A percentile compares a stretch with the other conserved stretches of the same genome.
Evolutionary conservation across 345 rosid species (phyloP).

Genomic region (Bruguiera sexangula): DNA sequence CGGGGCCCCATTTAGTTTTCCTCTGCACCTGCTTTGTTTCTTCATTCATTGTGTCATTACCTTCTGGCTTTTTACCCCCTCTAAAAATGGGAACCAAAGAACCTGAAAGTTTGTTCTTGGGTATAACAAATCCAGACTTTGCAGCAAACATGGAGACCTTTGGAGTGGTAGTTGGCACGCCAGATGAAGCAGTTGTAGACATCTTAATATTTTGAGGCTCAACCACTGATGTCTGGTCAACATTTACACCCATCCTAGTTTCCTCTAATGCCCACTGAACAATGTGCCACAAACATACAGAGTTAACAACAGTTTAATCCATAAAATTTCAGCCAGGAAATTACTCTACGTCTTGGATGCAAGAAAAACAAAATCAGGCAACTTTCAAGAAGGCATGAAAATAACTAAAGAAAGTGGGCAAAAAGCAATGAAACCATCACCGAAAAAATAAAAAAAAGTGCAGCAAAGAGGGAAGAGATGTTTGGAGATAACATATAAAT

Average conservation of each 20-base stretch:
- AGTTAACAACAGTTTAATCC: too few relatives aligned
- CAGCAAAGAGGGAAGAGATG: too few relatives aligned
- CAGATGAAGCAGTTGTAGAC: slow-evolving; percentile 38
- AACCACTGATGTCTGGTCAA: slow-evolving; percentile 29
- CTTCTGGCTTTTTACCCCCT: slow-evolving; percentile 49
- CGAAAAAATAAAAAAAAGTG: too few relatives aligned
- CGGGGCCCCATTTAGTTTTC: slow-evolving; percentile 88
- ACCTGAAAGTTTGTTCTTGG: slow-evolving; percentile 85
- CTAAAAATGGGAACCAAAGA: slow-evolving; percentile 65
- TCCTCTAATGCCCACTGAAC: neutral
- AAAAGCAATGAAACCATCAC: too few relatives aligned
- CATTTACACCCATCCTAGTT: slow-evolving; percentile 25
- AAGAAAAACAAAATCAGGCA: too few relatives aligned
- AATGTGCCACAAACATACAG: neutral
- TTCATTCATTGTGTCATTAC: slow-evolving; percentile 34
- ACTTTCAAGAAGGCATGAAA: too few relatives aligned
- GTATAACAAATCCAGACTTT: slow-evolving; percentile 85
- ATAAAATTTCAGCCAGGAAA: too few relatives aligned
- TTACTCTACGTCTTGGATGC: too few relatives aligned
- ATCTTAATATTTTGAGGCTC: slow-evolving; percentile 31
- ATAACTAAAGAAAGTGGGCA: too few relatives aligned
- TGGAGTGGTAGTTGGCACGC: slow-evolving; percentile 33
- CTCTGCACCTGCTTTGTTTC: slow-evolving; percentile 49
- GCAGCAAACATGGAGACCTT: slow-evolving; percentile 74
- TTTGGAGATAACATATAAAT: too few relatives aligned